These are phyloP conservation scores for Trichophyton schoenleinii DNA, from an alignment of 2,329 filamentous ascomycete genomes.

Conservation along the genomic window DNA sequence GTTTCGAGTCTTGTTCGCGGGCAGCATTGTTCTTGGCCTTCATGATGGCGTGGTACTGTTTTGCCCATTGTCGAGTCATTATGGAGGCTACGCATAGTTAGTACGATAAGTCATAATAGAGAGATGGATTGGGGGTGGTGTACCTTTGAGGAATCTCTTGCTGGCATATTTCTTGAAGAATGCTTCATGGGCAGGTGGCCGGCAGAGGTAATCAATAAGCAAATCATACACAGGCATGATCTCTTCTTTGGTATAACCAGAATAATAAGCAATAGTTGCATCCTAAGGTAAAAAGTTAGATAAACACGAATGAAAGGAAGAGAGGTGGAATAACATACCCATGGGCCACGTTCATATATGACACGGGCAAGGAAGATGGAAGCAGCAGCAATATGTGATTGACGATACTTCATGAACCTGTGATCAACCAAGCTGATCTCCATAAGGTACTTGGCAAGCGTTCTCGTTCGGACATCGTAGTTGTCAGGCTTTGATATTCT, in stretches of 20 bases:
- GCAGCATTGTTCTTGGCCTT: constrained; percentile 6
- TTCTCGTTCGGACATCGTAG: constrained; percentile 96
- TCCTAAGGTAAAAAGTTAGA: constrained; percentile 44
- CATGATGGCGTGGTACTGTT: constrained; percentile 49
- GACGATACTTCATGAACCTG: constrained; percentile 78
- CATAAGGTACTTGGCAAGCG: constrained; percentile 92
- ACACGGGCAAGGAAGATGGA: constrained; percentile 90
- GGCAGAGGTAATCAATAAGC: constrained; percentile 92
- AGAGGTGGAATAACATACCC: constrained; percentile 46
- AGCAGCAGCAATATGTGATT: constrained; percentile 80
- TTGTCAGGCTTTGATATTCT: constrained; percentile 98
- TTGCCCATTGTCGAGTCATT: constrained; percentile 83
- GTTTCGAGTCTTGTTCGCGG: neutral
- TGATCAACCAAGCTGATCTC: constrained; percentile 95
- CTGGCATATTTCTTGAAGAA: constrained; percentile 99
- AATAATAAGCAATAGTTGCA: constrained; percentile 73
- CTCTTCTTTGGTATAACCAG: constrained; percentile 85
- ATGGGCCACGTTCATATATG: constrained; percentile 80
- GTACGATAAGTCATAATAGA: constrained; percentile 1
- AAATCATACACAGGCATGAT: constrained; percentile 83
- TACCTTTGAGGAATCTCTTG: constrained; percentile 99
- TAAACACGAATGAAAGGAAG: neutral
- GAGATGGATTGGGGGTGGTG: constrained; percentile 12
- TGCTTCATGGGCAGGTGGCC: constrained; percentile 83
- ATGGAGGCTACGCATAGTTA: constrained; percentile 58